Evolutionary conservation across 495 filamentous ascomycete species (phyloP).

Genomic region (Tuber microsphaerosporum): DNA sequence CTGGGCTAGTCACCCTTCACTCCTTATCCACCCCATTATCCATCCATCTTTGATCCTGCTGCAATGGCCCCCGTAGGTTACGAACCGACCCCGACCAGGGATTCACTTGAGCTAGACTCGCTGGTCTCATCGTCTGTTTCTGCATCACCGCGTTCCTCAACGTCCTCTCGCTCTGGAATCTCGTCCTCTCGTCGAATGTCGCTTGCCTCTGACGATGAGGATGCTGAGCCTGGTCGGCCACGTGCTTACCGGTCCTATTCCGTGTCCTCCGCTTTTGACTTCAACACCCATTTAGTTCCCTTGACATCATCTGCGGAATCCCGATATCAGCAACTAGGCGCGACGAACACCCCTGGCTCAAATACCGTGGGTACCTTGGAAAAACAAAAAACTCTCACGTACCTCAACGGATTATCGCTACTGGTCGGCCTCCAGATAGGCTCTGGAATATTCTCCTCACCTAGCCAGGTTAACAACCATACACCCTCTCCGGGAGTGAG

Average conservation of each 20-base stretch:
- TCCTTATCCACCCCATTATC: neutral
- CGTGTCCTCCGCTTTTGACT: slow-evolving; percentile 88
- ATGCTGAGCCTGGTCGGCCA: slow-evolving; percentile 48
- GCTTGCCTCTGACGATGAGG: slow-evolving; percentile 62
- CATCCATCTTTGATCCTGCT: neutral
- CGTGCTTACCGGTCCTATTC: slow-evolving; percentile 68
- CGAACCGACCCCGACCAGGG: slow-evolving; percentile 56
- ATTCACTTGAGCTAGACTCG: slow-evolving; percentile 93
- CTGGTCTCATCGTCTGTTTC: slow-evolving; percentile 69
- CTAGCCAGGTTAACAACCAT: slow-evolving; percentile 86
- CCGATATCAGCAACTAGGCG: slow-evolving; percentile 74
- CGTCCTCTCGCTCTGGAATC: slow-evolving; percentile 67
- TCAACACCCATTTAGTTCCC: slow-evolving; percentile 81
- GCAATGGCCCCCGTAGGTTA: slow-evolving; percentile 39
- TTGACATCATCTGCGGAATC: slow-evolving; percentile 70
- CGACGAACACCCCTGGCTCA: slow-evolving; percentile 52
- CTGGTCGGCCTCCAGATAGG: slow-evolving; percentile 92
- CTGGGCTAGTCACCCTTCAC: neutral
- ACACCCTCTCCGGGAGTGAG: slow-evolving; percentile 88
- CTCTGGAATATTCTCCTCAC: slow-evolving; percentile 94
- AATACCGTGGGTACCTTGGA: slow-evolving; percentile 58
- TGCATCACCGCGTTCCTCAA: slow-evolving; percentile 59
- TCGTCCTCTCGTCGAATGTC: slow-evolving; percentile 88
- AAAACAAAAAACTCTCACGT: slow-evolving; percentile 91
- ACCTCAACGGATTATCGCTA: slow-evolving; percentile 82